Base-by-base conservation (phyloP, 495 filamentous ascomycete species). In the Thermothielavioides terrestris region DNA sequence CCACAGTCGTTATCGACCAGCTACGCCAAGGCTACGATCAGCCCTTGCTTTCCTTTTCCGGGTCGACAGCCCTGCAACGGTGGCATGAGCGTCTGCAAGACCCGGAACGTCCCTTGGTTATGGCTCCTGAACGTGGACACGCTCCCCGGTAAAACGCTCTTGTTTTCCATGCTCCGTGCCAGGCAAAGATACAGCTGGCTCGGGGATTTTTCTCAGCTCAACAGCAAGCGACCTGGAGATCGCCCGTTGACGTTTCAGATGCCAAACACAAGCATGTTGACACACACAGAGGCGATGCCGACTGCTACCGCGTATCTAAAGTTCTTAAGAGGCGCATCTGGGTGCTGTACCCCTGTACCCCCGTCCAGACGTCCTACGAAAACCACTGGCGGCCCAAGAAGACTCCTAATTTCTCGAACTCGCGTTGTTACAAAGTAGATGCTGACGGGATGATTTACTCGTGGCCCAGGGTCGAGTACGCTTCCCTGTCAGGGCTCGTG, bases 191-290 rank as follows among this genome's bases (percentile, higher is more conserved):
- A 26, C 36, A 46, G 45, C 44, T 25, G 34, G 40, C 34, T 40
- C 47, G 49, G 48, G 17, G 23, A 9, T 42, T 52, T 50, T 49
- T 49, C 31, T 50, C 48, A 39, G 48, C 2, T 42, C 46, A 12
- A 15, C 28, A 30, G 48, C 48, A 36, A 23, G 17, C 38, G 39
- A 14, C 14, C 6, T 42, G 30, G 37, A 28, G 52, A 55, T 55
- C 45, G 40, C 32, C 56, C 17, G 28, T 21, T 14, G 26, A 32
- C 21, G 56, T 59, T 53, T 59, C 56, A 53, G 49, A 56, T 59
- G 49, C 45, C 15, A 44, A 56, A 42, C 52, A 12, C 46, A 25
- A n/a, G n/a, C n/a, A n/a, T n/a, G n/a, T n/a, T n/a, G n/a, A n/a
- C n/a, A n/a, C n/a, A 3, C 20, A 11, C 38, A 7, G 23, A 6